Conservation (phyloP, 305 asterid genomes). For the Plantago coronopus region DNA sequence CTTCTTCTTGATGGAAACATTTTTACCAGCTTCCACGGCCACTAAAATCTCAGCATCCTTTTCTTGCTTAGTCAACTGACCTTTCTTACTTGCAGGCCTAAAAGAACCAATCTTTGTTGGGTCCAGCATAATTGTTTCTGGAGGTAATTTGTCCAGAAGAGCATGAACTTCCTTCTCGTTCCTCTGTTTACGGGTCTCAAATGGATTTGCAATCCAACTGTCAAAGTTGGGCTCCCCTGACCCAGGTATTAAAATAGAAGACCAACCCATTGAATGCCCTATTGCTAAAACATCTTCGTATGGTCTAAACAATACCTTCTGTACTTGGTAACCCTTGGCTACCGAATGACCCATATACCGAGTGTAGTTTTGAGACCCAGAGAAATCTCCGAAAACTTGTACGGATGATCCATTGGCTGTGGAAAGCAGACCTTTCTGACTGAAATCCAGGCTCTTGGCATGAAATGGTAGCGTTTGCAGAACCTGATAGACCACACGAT, state of each 20-base stretch:
- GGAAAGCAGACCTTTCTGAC: slow-evolving; percentile 86
- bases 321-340: slow-evolving; percentile 80
- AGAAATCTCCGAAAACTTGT: slow-evolving; percentile 51
- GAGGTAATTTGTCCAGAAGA: slow-evolving; percentile 93
- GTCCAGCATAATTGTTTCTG: slow-evolving; percentile 92
- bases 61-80: slow-evolving; percentile 44
- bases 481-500: slow-evolving; percentile 1
- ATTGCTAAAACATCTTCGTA: slow-evolving; percentile 86
- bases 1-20: slow-evolving; percentile 51
- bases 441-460: slow-evolving; percentile 62
- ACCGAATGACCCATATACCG: slow-evolving; percentile 78
- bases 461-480: slow-evolving; percentile 58
- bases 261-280: slow-evolving; percentile 93
- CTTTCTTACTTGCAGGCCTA: slow-evolving; percentile 49
- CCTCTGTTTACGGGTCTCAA: slow-evolving; percentile 78
- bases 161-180: slow-evolving; percentile 76
- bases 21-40: slow-evolving; percentile 69
- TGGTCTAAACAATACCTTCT: slow-evolving; percentile 59
- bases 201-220: slow-evolving; percentile 84
- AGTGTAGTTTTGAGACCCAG: slow-evolving; percentile 57
- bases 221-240: slow-evolving; percentile 95
- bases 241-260: slow-evolving; percentile 85
- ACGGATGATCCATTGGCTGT: slow-evolving; percentile 71
- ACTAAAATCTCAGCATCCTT: slow-evolving; percentile 56
- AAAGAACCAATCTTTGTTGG: slow-evolving; percentile 86